Evolutionary conservation across 148 eudicot species (phyloP).

Genomic region (Fallopia convolvulus): DNA sequence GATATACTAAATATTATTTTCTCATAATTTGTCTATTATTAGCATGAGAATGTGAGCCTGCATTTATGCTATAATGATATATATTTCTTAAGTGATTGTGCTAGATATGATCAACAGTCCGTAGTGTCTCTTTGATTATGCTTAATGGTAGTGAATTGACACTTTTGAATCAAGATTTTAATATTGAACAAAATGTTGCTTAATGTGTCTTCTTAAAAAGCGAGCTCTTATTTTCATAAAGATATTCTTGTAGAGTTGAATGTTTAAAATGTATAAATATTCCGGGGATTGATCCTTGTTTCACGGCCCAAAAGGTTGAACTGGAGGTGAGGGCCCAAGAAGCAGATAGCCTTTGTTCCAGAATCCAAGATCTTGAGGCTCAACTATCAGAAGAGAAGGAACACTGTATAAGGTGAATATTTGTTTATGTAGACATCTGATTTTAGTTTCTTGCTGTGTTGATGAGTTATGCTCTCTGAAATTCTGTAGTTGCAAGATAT

Average conservation of each 20-base stretch:
- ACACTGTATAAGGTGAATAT: slow-evolving; percentile 53
- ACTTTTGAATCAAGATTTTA: not conserved
- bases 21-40: not conserved
- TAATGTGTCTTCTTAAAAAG: not conserved
- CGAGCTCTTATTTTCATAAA: not conserved
- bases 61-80: not conserved
- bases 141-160: not conserved
- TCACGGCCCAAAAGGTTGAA: slow-evolving; percentile 35
- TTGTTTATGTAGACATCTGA: not conserved
- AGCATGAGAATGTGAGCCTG: not conserved
- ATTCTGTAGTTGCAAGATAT: not conserved
- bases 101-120: not conserved
- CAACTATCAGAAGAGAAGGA: slow-evolving; percentile 70
- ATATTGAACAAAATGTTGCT: not conserved
- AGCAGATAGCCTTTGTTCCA: slow-evolving; percentile 54
- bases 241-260: not conserved
- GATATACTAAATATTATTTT: too few relatives aligned
- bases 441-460: not conserved
- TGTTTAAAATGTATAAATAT: not conserved
- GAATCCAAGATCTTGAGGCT: slow-evolving; percentile 62
- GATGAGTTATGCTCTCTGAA: not conserved
- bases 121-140: not conserved
- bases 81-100: not conserved
- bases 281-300: not conserved
- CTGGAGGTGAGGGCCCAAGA: slow-evolving; percentile 61